Conservation (phyloP, 2,329 filamentous ascomycete genomes). For the Septoria linicola region DNA sequence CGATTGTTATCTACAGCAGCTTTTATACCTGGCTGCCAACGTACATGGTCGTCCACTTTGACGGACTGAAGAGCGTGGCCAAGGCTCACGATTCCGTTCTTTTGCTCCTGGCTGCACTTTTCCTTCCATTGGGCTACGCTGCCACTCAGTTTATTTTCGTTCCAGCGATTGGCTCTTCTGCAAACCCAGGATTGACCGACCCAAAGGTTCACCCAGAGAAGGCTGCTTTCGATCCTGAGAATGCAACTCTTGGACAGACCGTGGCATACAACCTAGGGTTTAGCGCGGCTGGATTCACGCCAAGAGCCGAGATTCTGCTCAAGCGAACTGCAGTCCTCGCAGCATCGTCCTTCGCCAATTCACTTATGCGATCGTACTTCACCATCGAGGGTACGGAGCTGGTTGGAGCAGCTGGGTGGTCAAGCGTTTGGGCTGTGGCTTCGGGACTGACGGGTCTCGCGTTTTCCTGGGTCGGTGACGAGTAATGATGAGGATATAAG, state of each 20-base stretch:
- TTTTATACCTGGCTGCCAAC: conserved; percentile 69
- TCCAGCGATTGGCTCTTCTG: conserved; percentile 54
- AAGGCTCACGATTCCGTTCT: conserved; percentile 64
- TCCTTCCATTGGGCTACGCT: conserved; percentile 69
- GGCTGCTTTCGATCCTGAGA: conserved; percentile 62
- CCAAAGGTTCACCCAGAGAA: conserved; percentile 40
- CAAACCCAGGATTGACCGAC: conserved; percentile 31
- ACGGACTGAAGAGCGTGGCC: conserved; percentile 66
- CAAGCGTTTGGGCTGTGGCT: conserved; percentile 70
- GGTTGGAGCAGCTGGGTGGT: conserved; percentile 69
- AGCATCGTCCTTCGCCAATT: conserved; percentile 50
- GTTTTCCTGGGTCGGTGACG: conserved; percentile 53
- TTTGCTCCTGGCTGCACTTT: conserved; percentile 48
- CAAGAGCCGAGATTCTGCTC: conserved; percentile 61
- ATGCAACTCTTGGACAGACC: conserved; percentile 67
- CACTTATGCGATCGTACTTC: conserved; percentile 63
- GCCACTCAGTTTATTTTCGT: conserved; percentile 76
- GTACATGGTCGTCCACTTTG: conserved; percentile 73
- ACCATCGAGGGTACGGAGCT: conserved; percentile 70
- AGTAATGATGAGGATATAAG: conserved; percentile 14
- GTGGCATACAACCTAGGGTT: conserved; percentile 65
- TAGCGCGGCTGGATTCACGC: conserved; percentile 62
- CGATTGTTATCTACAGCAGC: conserved; percentile 67
- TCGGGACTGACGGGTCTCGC: conserved; percentile 59
- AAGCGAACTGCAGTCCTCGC: conserved; percentile 55